Evolutionary conservation across 1,139 yeast species (phyloP).

Genomic region (Spencermartinsiella ligniputridi): DNA sequence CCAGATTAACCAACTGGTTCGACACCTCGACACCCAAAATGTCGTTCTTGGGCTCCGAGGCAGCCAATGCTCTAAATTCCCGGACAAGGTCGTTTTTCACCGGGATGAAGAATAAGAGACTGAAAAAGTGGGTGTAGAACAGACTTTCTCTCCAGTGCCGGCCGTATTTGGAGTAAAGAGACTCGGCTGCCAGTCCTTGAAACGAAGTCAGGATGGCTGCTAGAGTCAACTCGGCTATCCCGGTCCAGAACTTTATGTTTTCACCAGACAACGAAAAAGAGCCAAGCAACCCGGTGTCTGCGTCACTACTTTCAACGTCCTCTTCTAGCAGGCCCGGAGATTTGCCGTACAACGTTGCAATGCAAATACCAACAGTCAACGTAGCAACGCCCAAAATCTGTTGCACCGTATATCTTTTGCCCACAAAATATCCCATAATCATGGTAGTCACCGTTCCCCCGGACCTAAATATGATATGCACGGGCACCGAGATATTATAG

Average conservation of each 20-base stretch:
- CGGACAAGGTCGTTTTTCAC: constrained; percentile 20
- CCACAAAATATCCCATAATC: constrained; percentile 48
- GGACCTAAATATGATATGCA: constrained; percentile 64
- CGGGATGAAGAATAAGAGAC: constrained; percentile 51
- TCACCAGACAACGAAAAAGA: background rate
- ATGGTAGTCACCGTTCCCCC: constrained; percentile 61
- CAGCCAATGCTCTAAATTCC: constrained; percentile 14
- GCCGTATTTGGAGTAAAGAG: constrained; percentile 47
- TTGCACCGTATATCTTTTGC: constrained; percentile 42
- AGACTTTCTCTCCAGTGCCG: constrained; percentile 61
- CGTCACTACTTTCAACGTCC: background rate
- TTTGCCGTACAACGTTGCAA: constrained; percentile 40
- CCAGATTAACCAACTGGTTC: constrained; percentile 28
- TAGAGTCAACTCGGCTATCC: constrained; percentile 42
- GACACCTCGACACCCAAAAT: constrained; percentile 9
- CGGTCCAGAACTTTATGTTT: constrained; percentile 29
- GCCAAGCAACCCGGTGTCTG: background rate
- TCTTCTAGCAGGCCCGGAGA: background rate
- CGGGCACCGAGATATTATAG: constrained; percentile 58
- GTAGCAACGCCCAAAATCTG: constrained; percentile 51
- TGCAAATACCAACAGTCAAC: constrained; percentile 53
- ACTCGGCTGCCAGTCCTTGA: constrained; percentile 54
- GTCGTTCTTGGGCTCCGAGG: constrained; percentile 7
- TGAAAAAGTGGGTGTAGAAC: constrained; percentile 56
- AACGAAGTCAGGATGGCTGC: constrained; percentile 51